These are phyloP conservation scores for Mortierella sp. DNA, from an alignment of 371 early-diverging fungal species.

Conservation along the genomic window DNA sequence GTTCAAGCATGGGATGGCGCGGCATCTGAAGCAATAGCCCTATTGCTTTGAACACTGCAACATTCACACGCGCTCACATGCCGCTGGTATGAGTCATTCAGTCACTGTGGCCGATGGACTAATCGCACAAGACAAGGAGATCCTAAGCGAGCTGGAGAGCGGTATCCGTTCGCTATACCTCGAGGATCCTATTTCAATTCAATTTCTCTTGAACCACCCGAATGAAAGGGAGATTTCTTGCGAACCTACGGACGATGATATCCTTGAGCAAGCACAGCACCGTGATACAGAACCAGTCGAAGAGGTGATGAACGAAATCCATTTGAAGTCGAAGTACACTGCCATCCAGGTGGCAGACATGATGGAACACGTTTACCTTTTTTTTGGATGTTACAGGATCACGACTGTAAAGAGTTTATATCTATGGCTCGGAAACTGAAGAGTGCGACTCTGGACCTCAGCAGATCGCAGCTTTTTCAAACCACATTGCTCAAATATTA, in stretches of 20 bases:
- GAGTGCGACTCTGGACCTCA: not conserved
- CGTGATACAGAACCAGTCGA: slow-evolving; percentile 1
- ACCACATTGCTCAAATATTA: not conserved
- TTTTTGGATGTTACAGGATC: slow-evolving; percentile 10
- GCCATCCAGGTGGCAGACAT: not conserved
- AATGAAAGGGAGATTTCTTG: slow-evolving; percentile 3
- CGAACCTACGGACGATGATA: not conserved
- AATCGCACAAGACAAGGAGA: not conserved
- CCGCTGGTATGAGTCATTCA: not conserved
- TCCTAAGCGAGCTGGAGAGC: not conserved
- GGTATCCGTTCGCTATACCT: not conserved
- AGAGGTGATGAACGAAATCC: slow-evolving; percentile 2
- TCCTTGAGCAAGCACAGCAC: not conserved
- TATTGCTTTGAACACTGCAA: slow-evolving; percentile 7
- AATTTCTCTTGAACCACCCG: slow-evolving; percentile 3
- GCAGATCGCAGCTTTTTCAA: not conserved
- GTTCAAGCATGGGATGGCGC: slow-evolving; percentile 11
- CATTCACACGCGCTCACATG: not conserved
- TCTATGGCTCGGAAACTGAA: too few relatives aligned
- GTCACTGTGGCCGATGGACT: not conserved
- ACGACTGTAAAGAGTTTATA: not conserved
- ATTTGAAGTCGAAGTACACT: slow-evolving; percentile 1
- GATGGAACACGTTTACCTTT: not conserved
- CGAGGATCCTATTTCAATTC: not conserved
- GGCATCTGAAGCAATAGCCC: not conserved